Conservation (phyloP, 2,329 filamentous ascomycete genomes). For the Claviceps quebecensis region DNA sequence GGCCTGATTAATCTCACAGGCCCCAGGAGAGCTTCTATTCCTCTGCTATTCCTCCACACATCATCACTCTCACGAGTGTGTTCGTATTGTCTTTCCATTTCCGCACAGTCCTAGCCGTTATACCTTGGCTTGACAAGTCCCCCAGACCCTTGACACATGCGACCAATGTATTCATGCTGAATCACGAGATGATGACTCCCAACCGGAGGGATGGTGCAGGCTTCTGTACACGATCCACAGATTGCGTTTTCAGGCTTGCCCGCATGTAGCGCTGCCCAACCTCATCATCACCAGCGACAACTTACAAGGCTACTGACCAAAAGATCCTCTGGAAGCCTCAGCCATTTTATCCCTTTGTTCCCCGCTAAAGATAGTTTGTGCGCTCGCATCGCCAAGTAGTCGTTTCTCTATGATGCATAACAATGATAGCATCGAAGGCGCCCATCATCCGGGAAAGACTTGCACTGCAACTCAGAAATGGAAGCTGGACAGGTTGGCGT, state of each 20-base stretch:
- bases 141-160: not conserved
- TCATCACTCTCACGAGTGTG: not conserved
- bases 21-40: not conserved
- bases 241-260: conserved; percentile 5
- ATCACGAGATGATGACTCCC: not conserved
- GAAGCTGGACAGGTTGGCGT: conserved; percentile 14
- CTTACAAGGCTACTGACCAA: conserved; percentile 49
- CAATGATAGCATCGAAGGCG: conserved; percentile 18
- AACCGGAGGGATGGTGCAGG: conserved; percentile 3
- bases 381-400: conserved; percentile 48
- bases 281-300: conserved; percentile 45
- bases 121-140: not conserved
- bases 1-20: not conserved
- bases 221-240: conserved; percentile 8
- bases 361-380: conserved; percentile 43
- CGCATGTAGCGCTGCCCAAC: conserved; percentile 25
- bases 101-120: not conserved
- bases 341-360: conserved; percentile 45
- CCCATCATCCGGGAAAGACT: conserved; percentile 16
- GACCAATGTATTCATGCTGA: not conserved
- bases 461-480: conserved; percentile 13
- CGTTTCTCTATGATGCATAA: conserved; percentile 33
- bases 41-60: not conserved
- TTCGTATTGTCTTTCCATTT: not conserved
- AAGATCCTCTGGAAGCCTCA: conserved; percentile 50